Evolutionary conservation across 148 eudicot species (phyloP).

Genomic region (Agrostemma githago): DNA sequence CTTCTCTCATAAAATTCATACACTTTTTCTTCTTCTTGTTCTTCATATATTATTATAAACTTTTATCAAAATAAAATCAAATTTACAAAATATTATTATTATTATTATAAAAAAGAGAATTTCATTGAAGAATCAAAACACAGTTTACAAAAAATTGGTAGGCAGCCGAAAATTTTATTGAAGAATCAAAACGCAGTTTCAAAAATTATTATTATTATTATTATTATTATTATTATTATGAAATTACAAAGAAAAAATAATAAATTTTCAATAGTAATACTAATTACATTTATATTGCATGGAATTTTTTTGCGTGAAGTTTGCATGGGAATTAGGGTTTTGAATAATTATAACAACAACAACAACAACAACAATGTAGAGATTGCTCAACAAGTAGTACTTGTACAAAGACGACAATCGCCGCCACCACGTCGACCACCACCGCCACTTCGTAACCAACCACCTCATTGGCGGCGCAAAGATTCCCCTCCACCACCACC

Average conservation of each 20-base stretch:
- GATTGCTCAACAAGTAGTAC: too few relatives aligned
- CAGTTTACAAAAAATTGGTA: too few relatives aligned
- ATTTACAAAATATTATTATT: too few relatives aligned
- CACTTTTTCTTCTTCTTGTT: too few relatives aligned
- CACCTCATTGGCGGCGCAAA: background rate
- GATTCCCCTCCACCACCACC: background rate
- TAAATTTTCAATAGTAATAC: background rate
- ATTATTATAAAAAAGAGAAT: too few relatives aligned
- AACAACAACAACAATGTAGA: background rate
- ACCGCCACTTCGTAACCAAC: constrained; percentile 4
- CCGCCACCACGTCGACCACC: background rate
- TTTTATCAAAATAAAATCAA: too few relatives aligned
- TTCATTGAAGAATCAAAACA: too few relatives aligned
- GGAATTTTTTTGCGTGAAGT: background rate
- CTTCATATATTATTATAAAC: too few relatives aligned
- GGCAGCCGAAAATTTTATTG: too few relatives aligned
- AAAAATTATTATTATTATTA: too few relatives aligned
- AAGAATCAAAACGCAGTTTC: too few relatives aligned
- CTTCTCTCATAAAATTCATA: too few relatives aligned
- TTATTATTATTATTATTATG: background rate
- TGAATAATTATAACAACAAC: background rate
- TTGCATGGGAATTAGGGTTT: background rate
- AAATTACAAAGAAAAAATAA: background rate
- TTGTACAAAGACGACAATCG: background rate
- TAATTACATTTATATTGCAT: background rate